Evolutionary conservation across 495 filamentous ascomycete species (phyloP), one percentile per base, ranked within the genome.

Genomic region (Emericellopsis terricola): DNA sequence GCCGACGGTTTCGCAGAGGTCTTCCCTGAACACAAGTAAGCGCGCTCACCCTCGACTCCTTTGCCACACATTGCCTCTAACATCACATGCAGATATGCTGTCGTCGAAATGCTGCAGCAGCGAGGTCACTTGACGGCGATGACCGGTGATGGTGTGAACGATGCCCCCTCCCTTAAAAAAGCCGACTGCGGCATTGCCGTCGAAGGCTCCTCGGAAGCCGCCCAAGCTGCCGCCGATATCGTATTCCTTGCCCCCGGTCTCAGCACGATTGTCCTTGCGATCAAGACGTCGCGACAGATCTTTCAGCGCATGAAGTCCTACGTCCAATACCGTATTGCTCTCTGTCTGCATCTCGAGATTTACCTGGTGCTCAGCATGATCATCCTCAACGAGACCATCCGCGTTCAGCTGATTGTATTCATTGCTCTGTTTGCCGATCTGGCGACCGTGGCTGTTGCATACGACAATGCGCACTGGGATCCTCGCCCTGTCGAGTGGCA

Each of bases 81-180:
- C 23, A 26, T 6, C 23, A 6, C 23, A 26, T 11, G 6, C 11
- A 26, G 23, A 26, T 26, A 26, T 57, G 85, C 91, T 44, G 86
- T 94, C 48, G 86, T 94, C 44, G 81, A 92, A 56, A 91, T 93
- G 60, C 75, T 94, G 16, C 86, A 94, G 59, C 81, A 93, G 59
- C 81, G 86, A 65, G 86, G 86, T 45, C 86, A 92, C 65, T 65
- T 94, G 26, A 86, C 89, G 55, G 86, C 86, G 45, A 94, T 94
- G 86, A 94, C 86, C 57, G 86, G 86, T 60, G 86, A 94, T 48
- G 86, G 86, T 68, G 86, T 94, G 52, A 94, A 94, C 59, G 86
- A 94, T 57, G 86, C 86, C 31, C 86, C 86, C 23, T 93, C 86
- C 21, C 65, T 94, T 34, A 94, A 94, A 66, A 93, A 91, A 62